These are phyloP conservation scores for Panicum virgatum DNA, from an alignment of 202 grass and related monocot species.

Conservation along the genomic window DNA sequence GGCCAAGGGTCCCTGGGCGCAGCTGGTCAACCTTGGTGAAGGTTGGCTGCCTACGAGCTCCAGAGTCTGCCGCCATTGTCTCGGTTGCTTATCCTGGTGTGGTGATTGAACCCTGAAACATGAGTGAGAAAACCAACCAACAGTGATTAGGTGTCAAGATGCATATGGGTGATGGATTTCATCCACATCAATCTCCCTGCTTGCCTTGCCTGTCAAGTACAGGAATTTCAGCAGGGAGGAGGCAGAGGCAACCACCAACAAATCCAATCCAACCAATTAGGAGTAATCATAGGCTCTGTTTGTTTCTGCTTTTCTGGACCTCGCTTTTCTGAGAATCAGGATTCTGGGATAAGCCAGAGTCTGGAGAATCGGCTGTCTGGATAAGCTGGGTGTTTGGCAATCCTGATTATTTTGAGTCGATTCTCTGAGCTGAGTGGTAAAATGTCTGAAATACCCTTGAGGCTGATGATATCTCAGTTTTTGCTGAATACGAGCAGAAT, in stretches of 20 bases:
- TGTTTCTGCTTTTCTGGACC: too few relatives aligned
- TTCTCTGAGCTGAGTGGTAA: too few relatives aligned
- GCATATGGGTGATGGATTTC: not conserved
- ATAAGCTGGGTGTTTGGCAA: too few relatives aligned
- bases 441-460: too few relatives aligned
- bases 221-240: not conserved
- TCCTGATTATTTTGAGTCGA: too few relatives aligned
- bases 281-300: not conserved
- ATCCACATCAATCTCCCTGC: not conserved
- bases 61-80: slow-evolving; percentile 33
- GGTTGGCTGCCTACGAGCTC: slow-evolving; percentile 33
- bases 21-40: slow-evolving; percentile 59
- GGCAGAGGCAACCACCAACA: not conserved
- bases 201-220: not conserved
- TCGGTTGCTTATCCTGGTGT: not conserved
- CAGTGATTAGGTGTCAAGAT: not conserved
- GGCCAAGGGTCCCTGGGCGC: slow-evolving; percentile 46
- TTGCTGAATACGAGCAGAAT: too few relatives aligned
- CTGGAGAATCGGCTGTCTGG: too few relatives aligned
- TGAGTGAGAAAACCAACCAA: not conserved
- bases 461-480: too few relatives aligned
- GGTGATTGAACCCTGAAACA: not conserved
- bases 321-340: too few relatives aligned
- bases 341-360: too few relatives aligned
- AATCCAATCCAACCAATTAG: not conserved